Evolutionary conservation across 148 eudicot genomes (phyloP).

Genomic region (Gaultheria prostrata): DNA sequence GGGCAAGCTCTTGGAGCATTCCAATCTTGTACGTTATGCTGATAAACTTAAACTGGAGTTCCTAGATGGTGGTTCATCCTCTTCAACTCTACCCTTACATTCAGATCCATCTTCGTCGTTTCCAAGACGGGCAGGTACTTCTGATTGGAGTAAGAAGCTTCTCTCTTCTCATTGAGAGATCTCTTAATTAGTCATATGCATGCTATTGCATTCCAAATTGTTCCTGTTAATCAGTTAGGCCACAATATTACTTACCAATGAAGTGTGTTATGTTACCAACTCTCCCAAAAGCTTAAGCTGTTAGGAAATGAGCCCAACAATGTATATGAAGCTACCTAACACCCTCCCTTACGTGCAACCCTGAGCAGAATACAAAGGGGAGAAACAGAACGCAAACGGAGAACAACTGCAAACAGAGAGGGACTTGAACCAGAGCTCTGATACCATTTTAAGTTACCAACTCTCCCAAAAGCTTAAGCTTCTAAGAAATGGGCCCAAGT

Average conservation of each 20-base stretch:
- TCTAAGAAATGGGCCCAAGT: too few relatives aligned
- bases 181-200: not conserved
- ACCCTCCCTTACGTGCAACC: too few relatives aligned
- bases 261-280: not conserved
- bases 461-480: too few relatives aligned
- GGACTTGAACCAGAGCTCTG: too few relatives aligned
- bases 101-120: slow-evolving; percentile 59
- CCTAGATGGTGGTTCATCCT: slow-evolving; percentile 41
- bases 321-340: too few relatives aligned
- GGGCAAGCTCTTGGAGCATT: slow-evolving; percentile 59
- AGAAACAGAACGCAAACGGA: too few relatives aligned
- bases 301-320: too few relatives aligned
- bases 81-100: slow-evolving; percentile 38
- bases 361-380: too few relatives aligned
- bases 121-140: slow-evolving; percentile 50
- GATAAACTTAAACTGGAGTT: slow-evolving; percentile 54
- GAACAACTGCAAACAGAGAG: too few relatives aligned
- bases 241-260: not conserved
- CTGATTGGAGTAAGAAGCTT: slow-evolving; percentile 56
- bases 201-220: not conserved
- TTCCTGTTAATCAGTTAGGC: not conserved
- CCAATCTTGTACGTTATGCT: slow-evolving; percentile 68
- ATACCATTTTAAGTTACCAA: too few relatives aligned
- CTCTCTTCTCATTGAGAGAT: not conserved
- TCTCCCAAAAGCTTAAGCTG: too few relatives aligned